Evolutionary conservation across 75 land plant species (phyloP).

Genomic region (Picea sitchensis): DNA sequence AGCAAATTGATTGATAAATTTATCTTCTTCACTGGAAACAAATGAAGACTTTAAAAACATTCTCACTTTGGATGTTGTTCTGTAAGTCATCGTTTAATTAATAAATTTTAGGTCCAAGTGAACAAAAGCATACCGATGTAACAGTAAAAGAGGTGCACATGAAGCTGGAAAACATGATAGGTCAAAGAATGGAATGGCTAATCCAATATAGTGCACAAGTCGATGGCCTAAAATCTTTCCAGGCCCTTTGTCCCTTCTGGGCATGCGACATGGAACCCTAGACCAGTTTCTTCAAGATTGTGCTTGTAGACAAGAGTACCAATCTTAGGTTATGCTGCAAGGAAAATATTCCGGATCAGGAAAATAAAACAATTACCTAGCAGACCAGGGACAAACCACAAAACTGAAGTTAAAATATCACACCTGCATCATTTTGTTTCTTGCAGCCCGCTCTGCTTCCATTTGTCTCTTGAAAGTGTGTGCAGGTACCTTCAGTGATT

Average conservation of each 20-base stretch:
- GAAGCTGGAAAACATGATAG: constrained; percentile 70
- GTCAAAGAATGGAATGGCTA: constrained; percentile 72
- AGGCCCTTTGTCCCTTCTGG: constrained; percentile 88
- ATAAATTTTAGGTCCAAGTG: not conserved
- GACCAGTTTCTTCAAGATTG: constrained; percentile 56
- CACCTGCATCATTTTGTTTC: constrained; percentile 90
- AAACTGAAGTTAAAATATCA: not conserved
- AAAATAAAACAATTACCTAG: not conserved
- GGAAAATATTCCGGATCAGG: not conserved
- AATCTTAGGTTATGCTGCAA: constrained; percentile 88
- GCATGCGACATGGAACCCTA: constrained; percentile 70
- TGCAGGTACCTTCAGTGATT: constrained; percentile 46
- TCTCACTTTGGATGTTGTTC: too few relatives aligned
- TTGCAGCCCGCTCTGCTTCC: constrained; percentile 70
- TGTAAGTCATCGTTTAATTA: too few relatives aligned
- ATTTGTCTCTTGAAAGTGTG: constrained; percentile 46
- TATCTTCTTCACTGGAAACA: too few relatives aligned
- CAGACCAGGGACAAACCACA: not conserved
- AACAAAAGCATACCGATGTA: constrained; percentile 38
- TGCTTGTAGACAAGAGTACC: constrained; percentile 84
- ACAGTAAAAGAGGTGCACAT: constrained; percentile 52
- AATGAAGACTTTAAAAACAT: too few relatives aligned
- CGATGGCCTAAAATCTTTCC: constrained; percentile 64
- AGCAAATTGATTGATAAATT: too few relatives aligned
- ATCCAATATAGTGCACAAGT: constrained; percentile 94